Evolutionary conservation across 768 basidiomycete genomes (phyloP).

Genomic region (Ephemerocybe angulata): DNA sequence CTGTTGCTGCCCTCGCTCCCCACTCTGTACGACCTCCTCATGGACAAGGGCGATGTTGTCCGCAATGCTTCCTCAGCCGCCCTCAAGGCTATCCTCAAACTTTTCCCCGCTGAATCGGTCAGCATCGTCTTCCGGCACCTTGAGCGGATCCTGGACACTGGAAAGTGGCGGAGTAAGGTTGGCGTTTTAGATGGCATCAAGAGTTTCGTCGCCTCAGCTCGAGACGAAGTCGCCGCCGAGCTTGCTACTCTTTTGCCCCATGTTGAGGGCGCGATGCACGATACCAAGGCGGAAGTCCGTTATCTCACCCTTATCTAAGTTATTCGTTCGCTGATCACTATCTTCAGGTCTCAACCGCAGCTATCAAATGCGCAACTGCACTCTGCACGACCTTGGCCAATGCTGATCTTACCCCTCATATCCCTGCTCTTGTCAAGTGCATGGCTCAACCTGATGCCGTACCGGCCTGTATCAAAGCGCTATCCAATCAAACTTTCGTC

Average conservation of each 20-base stretch:
- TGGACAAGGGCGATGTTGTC: conserved; percentile 94
- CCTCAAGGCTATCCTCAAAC: conserved; percentile 78
- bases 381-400: conserved; percentile 91
- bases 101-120: conserved; percentile 80
- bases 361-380: conserved; percentile 83
- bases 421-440: conserved; percentile 85
- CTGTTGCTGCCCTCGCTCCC: conserved; percentile 75
- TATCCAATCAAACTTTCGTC: conserved; percentile 94
- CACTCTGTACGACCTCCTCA: conserved; percentile 75
- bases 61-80: conserved; percentile 76
- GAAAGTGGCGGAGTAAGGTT: conserved; percentile 96
- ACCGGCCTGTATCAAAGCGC: conserved; percentile 88
- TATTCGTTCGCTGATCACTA: not conserved
- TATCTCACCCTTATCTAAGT: not conserved
- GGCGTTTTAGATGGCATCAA: conserved; percentile 86
- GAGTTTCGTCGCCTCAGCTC: conserved; percentile 62
- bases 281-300: conserved; percentile 89
- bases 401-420: conserved; percentile 87
- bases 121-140: conserved; percentile 64
- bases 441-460: conserved; percentile 91
- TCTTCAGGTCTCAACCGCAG: conserved; percentile 77
- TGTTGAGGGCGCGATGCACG: conserved; percentile 90
- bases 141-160: conserved; percentile 71
- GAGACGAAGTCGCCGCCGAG: conserved; percentile 77
- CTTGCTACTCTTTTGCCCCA: conserved; percentile 79